Percentiles rank a stretch among this genome's conserved stretches.
Evolutionary conservation across 306 rosid species (phyloP).

Genomic region (Trifolium repens): DNA sequence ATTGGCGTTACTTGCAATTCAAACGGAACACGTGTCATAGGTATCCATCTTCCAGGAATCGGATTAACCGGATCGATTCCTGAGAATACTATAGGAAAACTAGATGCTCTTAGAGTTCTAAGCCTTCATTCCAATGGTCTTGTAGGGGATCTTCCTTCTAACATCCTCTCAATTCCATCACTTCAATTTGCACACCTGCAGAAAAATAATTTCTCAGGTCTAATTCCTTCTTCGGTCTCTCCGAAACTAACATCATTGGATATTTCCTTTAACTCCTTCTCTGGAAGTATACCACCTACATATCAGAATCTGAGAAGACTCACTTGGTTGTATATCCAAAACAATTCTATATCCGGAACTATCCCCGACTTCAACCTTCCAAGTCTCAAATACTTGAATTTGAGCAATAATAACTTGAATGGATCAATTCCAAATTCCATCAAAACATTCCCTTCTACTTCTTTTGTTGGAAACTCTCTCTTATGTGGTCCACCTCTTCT

Average conservation of each 20-base stretch:
- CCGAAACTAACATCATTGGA: conserved; percentile 62
- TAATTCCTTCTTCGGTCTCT: conserved; percentile 64
- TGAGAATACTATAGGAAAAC: conserved; percentile 60
- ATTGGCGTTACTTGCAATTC: conserved; percentile 66
- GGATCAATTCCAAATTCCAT: conserved; percentile 74
- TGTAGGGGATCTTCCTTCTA: conserved; percentile 66
- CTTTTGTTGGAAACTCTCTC: conserved; percentile 70
- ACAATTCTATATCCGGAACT: conserved; percentile 66
- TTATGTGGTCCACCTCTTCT: conserved; percentile 79
- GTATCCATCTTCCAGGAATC: conserved; percentile 74
- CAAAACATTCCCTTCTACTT: conserved; percentile 56
- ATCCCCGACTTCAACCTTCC: conserved; percentile 70
- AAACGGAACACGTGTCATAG: conserved; percentile 55
- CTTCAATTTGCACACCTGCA: conserved; percentile 66
- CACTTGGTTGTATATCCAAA: conserved; percentile 59
- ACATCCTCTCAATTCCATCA: conserved; percentile 65
- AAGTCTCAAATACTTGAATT: conserved; percentile 58
- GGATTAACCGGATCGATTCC: conserved; percentile 69
- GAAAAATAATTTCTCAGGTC: conserved; percentile 68
- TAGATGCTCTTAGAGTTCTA: conserved; percentile 63
- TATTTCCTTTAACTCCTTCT: conserved; percentile 66
- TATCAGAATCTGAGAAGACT: conserved; percentile 69
- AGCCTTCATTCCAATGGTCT: conserved; percentile 82
- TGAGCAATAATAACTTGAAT: conserved; percentile 69
- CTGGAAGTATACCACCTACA: conserved; percentile 64